A percentile compares a stretch with the other conserved stretches of the same genome.
phyloP scores from a whole-genome alignment of 2,329 filamentous ascomycete species.

The Sporothrix protearum region DNA sequence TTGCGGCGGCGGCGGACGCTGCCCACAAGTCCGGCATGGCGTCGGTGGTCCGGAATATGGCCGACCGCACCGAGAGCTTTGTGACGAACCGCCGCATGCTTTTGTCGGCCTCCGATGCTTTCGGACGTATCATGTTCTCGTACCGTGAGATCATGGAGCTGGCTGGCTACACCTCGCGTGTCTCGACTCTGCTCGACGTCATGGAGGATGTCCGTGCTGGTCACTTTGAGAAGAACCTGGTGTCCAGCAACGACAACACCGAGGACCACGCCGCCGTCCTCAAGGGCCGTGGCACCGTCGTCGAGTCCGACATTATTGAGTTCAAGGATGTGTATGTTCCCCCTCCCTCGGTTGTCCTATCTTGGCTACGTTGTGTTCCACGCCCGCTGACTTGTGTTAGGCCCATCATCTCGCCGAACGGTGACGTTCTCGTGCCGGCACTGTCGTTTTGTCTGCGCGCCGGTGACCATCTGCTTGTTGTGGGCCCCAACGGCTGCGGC shows the following conservation, averaged over 20 bases:
- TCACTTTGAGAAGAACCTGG: slow-evolving; percentile 92
- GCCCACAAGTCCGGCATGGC: background rate
- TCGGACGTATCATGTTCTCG: slow-evolving; percentile 94
- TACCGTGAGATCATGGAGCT: slow-evolving; percentile 97
- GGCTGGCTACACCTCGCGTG: slow-evolving; percentile 89
- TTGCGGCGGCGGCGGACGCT: slow-evolving; percentile 12
- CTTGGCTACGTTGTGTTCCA: background rate
- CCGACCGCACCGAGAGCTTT: slow-evolving; percentile 71
- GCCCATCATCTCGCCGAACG: slow-evolving; percentile 94
- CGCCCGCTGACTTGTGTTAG: slow-evolving; percentile 33
- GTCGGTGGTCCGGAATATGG: slow-evolving; percentile 51
- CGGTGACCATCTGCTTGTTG: slow-evolving; percentile 87
- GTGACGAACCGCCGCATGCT: slow-evolving; percentile 92
- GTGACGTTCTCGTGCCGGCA: slow-evolving; percentile 81
- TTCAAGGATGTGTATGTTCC: slow-evolving; percentile 70
- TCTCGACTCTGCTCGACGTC: slow-evolving; percentile 83
- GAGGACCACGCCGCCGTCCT: slow-evolving; percentile 81
- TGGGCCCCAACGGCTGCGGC: slow-evolving; percentile 94
- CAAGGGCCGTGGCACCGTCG: slow-evolving; percentile 72
- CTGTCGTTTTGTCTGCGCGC: slow-evolving; percentile 83
- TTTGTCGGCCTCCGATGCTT: slow-evolving; percentile 89
- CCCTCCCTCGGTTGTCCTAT: too few species aligned
- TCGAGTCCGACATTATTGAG: slow-evolving; percentile 78
- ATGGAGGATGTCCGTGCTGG: slow-evolving; percentile 91
- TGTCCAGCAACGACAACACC: slow-evolving; percentile 78